Conservation (phyloP, 768 basidiomycete genomes). For the Lentinula aciculospora region DNA sequence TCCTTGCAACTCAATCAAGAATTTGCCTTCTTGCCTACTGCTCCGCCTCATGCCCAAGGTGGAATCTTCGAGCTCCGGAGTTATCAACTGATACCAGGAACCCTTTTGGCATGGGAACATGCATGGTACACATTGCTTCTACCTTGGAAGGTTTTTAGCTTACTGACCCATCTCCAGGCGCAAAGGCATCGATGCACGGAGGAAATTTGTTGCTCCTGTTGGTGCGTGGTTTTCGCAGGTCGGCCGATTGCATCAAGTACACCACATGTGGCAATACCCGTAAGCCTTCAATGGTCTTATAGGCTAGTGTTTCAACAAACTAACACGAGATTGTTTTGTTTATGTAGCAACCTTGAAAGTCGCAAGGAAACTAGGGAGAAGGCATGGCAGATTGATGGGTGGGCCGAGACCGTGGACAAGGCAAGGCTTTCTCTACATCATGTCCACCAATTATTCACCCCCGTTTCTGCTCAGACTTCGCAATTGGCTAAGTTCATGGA, state of each 20-base stretch:
- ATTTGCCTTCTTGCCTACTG: slow-evolving; percentile 92
- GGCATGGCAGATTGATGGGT: slow-evolving; percentile 93
- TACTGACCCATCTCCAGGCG: slow-evolving; percentile 50
- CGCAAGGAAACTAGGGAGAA: slow-evolving; percentile 82
- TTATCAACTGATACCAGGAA: slow-evolving; percentile 86
- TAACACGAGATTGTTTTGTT: not conserved
- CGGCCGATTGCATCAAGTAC: slow-evolving; percentile 80
- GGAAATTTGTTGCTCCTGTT: slow-evolving; percentile 78
- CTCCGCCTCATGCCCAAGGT: slow-evolving; percentile 80
- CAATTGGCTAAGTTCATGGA: slow-evolving; percentile 86
- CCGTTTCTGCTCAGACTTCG: slow-evolving; percentile 57
- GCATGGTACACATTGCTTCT: slow-evolving; percentile 58
- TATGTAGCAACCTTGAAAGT: slow-evolving; percentile 59
- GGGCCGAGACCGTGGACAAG: slow-evolving; percentile 93
- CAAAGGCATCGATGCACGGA: slow-evolving; percentile 88
- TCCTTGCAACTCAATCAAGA: slow-evolving; percentile 82
- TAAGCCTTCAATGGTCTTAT: slow-evolving; percentile 31
- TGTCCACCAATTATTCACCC: not conserved
- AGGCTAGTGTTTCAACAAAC: not conserved
- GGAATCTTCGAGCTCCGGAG: slow-evolving; percentile 92
- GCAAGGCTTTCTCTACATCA: slow-evolving; percentile 25
- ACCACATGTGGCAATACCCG: slow-evolving; percentile 98
- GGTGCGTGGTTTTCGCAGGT: slow-evolving; percentile 93
- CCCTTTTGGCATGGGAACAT: slow-evolving; percentile 91
- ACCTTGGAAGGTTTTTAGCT: not conserved